Percentiles rank a stretch among this genome's conserved stretches.
Evolutionary conservation across 345 rosid genomes (phyloP).

Genomic region (Pseudoturritis turrita): DNA sequence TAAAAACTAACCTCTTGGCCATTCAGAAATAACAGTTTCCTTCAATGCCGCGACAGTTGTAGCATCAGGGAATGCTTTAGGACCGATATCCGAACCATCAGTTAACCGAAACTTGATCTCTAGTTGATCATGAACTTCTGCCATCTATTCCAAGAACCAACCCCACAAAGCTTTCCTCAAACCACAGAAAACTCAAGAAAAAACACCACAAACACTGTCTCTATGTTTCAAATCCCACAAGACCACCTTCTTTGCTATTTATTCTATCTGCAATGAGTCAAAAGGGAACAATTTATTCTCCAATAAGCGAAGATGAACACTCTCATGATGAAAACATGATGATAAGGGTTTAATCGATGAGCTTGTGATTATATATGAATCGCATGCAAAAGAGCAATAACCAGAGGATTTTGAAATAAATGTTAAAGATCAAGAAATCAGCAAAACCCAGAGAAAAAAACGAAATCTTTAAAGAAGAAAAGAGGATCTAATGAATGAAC

Average conservation of each 20-base stretch:
- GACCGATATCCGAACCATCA: conserved; percentile 96
- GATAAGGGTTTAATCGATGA: background rate
- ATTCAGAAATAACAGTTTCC: conserved; percentile 85
- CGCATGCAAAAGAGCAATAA: conserved; percentile 17
- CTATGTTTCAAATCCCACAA: conserved; percentile 16
- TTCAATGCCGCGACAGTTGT: conserved; percentile 83
- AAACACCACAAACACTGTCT: background rate
- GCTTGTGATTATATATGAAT: background rate
- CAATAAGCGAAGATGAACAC: background rate
- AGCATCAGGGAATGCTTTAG: conserved; percentile 76
- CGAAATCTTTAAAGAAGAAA: background rate
- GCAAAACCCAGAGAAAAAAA: background rate
- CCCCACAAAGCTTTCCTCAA: conserved; percentile 18
- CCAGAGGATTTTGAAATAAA: background rate
- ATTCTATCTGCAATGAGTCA: conserved; percentile 15
- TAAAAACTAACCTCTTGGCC: conserved; percentile 80
- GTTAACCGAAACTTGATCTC: conserved; percentile 91
- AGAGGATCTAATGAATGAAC: conserved; percentile 8
- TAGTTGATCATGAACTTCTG: conserved; percentile 70
- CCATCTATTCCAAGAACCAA: conserved; percentile 47
- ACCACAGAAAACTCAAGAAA: conserved; percentile 12
- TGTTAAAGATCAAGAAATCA: background rate
- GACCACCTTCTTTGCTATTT: background rate
- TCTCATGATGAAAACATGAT: background rate
- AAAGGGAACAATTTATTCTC: background rate